Base-by-base conservation (phyloP, 2,329 filamentous ascomycete species). In the Colletotrichum cereale region DNA sequence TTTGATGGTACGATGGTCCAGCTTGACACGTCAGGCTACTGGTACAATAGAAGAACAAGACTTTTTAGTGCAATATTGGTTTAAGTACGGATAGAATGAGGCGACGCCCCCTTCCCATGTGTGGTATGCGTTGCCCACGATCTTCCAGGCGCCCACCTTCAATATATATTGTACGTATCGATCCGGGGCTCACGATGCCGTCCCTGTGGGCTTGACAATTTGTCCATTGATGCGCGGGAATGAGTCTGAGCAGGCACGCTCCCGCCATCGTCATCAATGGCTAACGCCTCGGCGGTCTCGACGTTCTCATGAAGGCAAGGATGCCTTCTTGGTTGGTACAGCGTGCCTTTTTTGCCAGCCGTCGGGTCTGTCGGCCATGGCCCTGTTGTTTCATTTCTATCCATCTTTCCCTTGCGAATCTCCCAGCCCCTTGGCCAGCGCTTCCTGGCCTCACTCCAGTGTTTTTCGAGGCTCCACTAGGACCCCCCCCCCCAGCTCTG, bases 61-160 rank as follows among this genome's bases (percentile, higher is more conserved):
- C 36, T 62, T 36, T 55, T 57, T n/a, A 24, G 64, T 55, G 65
- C 29, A 52, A 68, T 44, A 64, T 68, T 68, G 58, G 58, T 53
- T 63, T 64, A 47, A 3, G 21, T 24, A 24, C 44, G 21, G n/a
- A 12, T 47, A 68, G 60, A 55, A 42, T 67, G 57, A 36, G 65
- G 57, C 10, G 14, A 44, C 50, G 52, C 44, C 58, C 50, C 14
- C 68, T 29, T 42, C 50, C 56, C 8, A 24, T 34, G 26, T 34
- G 34, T 36, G 63, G 31, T 40, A 66, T 56, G 50, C 52, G 10
- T 65, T 50, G 60, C 50, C 52, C 53, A 70, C 66, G 62, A 31
- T 61, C 62, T 70, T 70, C 67, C 56, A 62, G 67, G n/a, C 66
- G 62, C 67, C 67, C 62, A 62, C 62, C 29, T 48, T 26, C 47